Evolutionary conservation across 345 rosid genomes (phyloP).

Genomic region (Psidium friedrichsthalianum): DNA sequence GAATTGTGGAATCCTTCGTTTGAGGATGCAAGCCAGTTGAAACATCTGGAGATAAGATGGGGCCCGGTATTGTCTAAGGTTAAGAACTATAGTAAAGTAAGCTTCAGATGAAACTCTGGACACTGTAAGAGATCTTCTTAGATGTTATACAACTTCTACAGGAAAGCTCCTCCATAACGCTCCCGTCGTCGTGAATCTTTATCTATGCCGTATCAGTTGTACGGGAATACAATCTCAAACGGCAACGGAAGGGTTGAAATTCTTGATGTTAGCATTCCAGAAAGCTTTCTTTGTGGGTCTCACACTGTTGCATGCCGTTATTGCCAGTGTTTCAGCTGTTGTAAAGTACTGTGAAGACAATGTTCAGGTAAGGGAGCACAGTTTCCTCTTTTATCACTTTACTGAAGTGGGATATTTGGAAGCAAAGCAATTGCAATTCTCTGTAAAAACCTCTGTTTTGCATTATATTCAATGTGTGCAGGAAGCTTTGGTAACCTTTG

Average conservation of each 20-base stretch:
- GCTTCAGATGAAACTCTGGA: conserved; percentile 56
- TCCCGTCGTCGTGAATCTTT: conserved; percentile 63
- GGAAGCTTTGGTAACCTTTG: neutral
- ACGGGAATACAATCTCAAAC: conserved; percentile 27
- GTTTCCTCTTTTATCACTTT: neutral
- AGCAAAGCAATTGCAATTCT: neutral
- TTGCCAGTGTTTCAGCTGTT: conserved; percentile 60
- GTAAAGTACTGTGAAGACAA: conserved; percentile 88
- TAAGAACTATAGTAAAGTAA: conserved; percentile 53
- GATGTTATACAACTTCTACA: conserved; percentile 71
- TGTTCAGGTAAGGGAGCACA: conserved; percentile 46
- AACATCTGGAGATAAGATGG: conserved; percentile 63
- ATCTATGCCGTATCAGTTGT: conserved; percentile 37
- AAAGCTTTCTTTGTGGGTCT: conserved; percentile 95
- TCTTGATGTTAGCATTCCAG: conserved; percentile 79
- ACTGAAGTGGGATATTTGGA: neutral
- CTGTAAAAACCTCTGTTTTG: neutral
- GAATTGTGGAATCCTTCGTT: conserved; percentile 63
- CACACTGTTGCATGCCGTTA: conserved; percentile 57
- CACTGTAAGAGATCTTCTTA: conserved; percentile 58
- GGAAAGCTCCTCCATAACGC: conserved; percentile 61
- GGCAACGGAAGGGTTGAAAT: conserved; percentile 59
- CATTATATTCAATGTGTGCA: neutral
- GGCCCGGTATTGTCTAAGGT: conserved; percentile 48
- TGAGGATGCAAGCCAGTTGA: conserved; percentile 46